Conservation (phyloP, 306 rosid species). For the Phaseolus lunatus region DNA sequence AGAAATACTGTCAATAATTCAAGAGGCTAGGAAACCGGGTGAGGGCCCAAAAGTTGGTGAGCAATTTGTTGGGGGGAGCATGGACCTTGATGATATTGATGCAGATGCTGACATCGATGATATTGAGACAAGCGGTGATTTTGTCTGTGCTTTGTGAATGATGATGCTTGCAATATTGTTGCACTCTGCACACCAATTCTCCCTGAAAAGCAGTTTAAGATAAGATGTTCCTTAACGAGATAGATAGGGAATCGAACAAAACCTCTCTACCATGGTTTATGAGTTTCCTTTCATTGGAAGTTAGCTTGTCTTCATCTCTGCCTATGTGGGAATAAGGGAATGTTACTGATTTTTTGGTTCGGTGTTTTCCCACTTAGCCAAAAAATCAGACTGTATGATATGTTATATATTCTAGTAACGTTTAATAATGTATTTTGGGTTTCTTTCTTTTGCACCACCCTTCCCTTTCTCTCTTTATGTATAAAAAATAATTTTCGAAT, state of each 20-base stretch:
- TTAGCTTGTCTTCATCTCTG: conserved; percentile 49
- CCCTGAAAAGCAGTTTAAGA: conserved; percentile 43
- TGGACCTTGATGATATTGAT: conserved; percentile 90
- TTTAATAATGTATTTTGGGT: background rate
- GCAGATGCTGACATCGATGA: conserved; percentile 87
- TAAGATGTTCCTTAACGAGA: conserved; percentile 46
- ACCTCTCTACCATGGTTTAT: conserved; percentile 20
- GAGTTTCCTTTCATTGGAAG: conserved; percentile 49
- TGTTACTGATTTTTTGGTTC: conserved; percentile 28
- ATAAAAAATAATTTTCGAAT: background rate
- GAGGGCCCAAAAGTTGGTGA: conserved; percentile 67
- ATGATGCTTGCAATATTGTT: background rate
- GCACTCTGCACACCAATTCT: conserved; percentile 41
- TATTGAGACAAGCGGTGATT: conserved; percentile 87
- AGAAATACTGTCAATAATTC: conserved; percentile 73
- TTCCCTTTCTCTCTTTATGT: background rate
- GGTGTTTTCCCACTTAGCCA: conserved; percentile 30
- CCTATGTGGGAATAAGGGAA: conserved; percentile 45
- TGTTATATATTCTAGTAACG: conserved; percentile 8
- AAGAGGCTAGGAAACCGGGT: conserved; percentile 69
- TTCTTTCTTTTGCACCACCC: no score
- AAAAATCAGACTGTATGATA: conserved; percentile 1
- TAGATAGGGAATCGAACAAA: conserved; percentile 58
- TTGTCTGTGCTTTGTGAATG: conserved; percentile 74
- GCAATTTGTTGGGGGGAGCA: conserved; percentile 73